These are phyloP conservation scores for Purshia tridentata DNA, from an alignment of 306 rosid species.

Conservation along the genomic window DNA sequence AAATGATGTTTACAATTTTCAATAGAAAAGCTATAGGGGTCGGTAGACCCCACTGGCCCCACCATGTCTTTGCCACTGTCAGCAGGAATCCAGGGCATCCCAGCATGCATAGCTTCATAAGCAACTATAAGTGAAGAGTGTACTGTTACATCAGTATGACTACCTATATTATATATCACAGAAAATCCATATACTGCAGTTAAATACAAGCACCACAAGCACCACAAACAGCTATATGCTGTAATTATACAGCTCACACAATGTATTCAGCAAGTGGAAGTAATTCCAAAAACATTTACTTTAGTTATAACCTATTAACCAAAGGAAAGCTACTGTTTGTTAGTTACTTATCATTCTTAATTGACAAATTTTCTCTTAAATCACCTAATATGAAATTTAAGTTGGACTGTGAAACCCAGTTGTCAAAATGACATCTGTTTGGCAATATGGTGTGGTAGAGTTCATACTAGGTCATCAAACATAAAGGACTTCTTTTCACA, in stretches of 20 bases:
- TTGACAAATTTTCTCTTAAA: neutral
- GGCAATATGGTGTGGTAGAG: neutral
- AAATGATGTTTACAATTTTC: neutral
- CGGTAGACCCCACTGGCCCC: no score
- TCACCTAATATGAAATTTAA: neutral
- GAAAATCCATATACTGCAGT: neutral
- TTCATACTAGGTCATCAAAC: neutral
- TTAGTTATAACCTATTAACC: neutral
- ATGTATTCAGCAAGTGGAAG: neutral
- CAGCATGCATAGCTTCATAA: neutral
- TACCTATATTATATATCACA: neutral
- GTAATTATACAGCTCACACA: neutral
- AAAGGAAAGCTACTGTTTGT: neutral
- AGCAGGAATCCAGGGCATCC: neutral
- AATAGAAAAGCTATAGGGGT: neutral
- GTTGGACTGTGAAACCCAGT: neutral
- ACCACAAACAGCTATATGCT: neutral
- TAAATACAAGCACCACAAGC: neutral
- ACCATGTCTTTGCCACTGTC: neutral
- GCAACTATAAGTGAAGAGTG: neutral
- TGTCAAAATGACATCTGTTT: neutral
- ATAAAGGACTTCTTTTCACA: no score
- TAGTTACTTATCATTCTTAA: neutral
- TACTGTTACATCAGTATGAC: neutral
- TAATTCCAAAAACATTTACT: neutral